Evolutionary conservation across 345 rosid species (phyloP), one percentile per base, ranked within the genome.

Genomic region (Corymbia maculata): DNA sequence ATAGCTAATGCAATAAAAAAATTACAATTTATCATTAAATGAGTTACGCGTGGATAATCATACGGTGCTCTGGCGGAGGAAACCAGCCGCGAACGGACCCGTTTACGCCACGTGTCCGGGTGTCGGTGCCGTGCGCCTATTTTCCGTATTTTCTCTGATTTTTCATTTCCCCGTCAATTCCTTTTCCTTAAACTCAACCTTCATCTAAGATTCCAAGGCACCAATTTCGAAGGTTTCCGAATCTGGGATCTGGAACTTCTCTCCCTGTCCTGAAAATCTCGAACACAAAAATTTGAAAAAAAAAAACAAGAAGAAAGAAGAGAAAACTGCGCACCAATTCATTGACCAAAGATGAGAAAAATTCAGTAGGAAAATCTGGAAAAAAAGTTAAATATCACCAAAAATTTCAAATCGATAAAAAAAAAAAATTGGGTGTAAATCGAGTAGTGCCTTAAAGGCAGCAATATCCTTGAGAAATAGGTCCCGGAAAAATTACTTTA

Each of bases 41-140:
- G 68, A 61, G 14, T 0, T 30, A 59, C 68, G 2, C 3, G 17
- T n/a, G 42, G 36, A n/a, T 2, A n/a, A n/a, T 2, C 1, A 15
- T 13, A n/a, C 9, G 19, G 75, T n/a, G 75, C 75, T 64, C 36
- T 19, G 42, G 75, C 75, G 4, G 36, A 64, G 16, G 21, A n/a
- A 32, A 13, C 42, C 1, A 0, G n/a, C 75, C 17, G 42, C 7
- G 16, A 64, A 64, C 0, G 7, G 42, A 7, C 19, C 9, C 2
- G 9, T 0, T 64, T 13, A 7, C 42, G 75, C 75, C 75, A 0
- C 36, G 75, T n/a, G 5, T 61, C 68, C 68, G 26, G 30, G 66
- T 59, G n/a, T 26, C 0, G 66, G n/a, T 64, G 36, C 17, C 70
- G 16, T 64, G 70, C n/a, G 36, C 2, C 36, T n/a, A 6, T 64